Evolutionary conservation across 768 basidiomycete genomes (phyloP).

Genomic region (Lactifluus pinguis): DNA sequence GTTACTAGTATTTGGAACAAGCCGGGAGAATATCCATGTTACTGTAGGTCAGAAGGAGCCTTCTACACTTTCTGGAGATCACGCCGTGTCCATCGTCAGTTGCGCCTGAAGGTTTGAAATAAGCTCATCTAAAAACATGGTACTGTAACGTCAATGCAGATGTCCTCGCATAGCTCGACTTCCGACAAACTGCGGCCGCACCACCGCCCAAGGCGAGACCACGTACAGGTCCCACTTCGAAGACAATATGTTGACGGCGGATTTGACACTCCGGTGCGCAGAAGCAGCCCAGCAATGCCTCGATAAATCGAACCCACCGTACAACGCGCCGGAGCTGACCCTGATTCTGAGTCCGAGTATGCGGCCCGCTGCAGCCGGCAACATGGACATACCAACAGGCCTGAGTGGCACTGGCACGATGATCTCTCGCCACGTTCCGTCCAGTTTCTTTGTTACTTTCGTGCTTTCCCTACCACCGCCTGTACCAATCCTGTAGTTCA

Average conservation of each 20-base stretch:
- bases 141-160: constrained; percentile 82
- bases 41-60: constrained; percentile 3
- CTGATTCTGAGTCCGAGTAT: constrained; percentile 29
- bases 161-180: constrained; percentile 96
- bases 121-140: neutral
- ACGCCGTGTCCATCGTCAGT: neutral
- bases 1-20: neutral
- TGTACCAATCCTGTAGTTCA: no score
- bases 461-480: no score
- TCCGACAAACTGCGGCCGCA: constrained; percentile 64
- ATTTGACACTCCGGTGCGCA: constrained; percentile 74
- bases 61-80: neutral
- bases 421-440: no score
- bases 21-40: constrained; percentile 7
- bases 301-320: constrained; percentile 84
- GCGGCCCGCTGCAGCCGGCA: neutral
- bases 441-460: no score
- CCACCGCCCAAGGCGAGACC: constrained; percentile 79
- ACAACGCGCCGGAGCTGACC: constrained; percentile 68
- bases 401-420: no score
- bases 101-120: neutral
- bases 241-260: constrained; percentile 73
- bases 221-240: constrained; percentile 92
- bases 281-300: constrained; percentile 88
- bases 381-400: no score